Conservation (phyloP, 768 basidiomycete species). For the Leucosporidium yakuticum region DNA sequence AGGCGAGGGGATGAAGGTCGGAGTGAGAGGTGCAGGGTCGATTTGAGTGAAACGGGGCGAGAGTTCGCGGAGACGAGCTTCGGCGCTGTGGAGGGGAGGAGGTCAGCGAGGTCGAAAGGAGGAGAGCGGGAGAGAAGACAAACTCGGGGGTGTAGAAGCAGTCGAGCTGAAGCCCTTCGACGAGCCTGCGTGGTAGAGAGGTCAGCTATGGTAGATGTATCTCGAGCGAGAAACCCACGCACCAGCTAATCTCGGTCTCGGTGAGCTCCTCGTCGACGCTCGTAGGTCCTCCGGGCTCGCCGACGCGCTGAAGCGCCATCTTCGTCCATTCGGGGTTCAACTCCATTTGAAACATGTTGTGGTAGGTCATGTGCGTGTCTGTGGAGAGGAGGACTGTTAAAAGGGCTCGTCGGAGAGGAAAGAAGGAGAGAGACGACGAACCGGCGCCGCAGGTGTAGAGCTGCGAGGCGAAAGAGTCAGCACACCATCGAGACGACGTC, state of each 20-base stretch:
- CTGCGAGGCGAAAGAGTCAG: neutral
- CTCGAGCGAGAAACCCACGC: neutral
- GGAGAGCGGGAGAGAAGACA: neutral
- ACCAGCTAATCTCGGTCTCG: constrained; percentile 28
- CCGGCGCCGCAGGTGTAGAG: constrained; percentile 2
- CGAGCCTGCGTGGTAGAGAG: neutral
- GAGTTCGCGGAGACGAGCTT: constrained; percentile 9
- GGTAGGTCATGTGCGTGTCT: constrained; percentile 12
- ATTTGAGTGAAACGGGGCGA: neutral
- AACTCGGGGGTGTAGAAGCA: constrained; percentile 9
- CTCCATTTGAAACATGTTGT: constrained; percentile 13
- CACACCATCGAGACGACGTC: accelerated
- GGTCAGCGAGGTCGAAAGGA: neutral
- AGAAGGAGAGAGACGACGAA: no score
- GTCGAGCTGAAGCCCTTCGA: constrained; percentile 15
- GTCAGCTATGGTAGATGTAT: neutral
- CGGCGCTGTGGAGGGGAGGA: neutral
- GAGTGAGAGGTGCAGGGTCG: no score
- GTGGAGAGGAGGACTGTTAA: no score
- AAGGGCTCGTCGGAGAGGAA: no score
- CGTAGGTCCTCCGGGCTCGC: constrained; percentile 9
- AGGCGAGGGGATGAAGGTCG: no score
- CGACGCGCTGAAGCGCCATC: constrained; percentile 11
- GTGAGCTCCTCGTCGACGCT: constrained; percentile 18
- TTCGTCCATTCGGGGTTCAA: constrained; percentile 15